A percentile compares a stretch with the other conserved stretches of the same genome.
phyloP scores from a whole-genome alignment of 306 rosid genomes.

The Delonix regia region DNA sequence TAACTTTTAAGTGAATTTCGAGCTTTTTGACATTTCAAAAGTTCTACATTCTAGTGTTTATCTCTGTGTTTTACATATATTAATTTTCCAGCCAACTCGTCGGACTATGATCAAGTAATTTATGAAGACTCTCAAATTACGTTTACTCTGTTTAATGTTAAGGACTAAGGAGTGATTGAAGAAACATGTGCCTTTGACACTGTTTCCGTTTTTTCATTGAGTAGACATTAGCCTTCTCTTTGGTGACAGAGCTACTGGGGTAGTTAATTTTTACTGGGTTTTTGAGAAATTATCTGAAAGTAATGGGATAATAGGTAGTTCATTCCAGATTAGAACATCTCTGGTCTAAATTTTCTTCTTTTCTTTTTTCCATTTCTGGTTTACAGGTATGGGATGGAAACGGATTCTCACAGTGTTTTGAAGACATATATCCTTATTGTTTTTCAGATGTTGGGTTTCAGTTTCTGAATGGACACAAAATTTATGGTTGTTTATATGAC shows the following conservation, averaged over 20 bases:
- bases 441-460: constrained; percentile 14
- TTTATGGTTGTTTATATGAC: background rate
- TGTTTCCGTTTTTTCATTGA: constrained; percentile 24
- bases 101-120: background rate
- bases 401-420: constrained; percentile 67
- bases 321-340: background rate
- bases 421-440: constrained; percentile 76
- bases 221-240: constrained; percentile 15
- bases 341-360: constrained; percentile 26
- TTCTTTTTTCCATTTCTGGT: too few relatives aligned
- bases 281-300: background rate
- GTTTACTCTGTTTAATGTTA: constrained; percentile 6
- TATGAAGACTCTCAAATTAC: constrained; percentile 8
- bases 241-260: background rate
- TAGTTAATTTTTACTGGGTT: background rate
- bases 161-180: constrained; percentile 1
- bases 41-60: background rate
- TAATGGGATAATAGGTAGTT: background rate
- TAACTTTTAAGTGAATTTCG: background rate
- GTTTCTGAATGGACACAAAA: constrained; percentile 4
- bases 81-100: background rate
- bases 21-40: background rate
- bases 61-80: background rate
- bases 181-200: background rate
- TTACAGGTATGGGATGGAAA: constrained; percentile 84